Evolutionary conservation across 1,284 basidiomycete species (phyloP).

Genomic region (Puccinia horiana): DNA sequence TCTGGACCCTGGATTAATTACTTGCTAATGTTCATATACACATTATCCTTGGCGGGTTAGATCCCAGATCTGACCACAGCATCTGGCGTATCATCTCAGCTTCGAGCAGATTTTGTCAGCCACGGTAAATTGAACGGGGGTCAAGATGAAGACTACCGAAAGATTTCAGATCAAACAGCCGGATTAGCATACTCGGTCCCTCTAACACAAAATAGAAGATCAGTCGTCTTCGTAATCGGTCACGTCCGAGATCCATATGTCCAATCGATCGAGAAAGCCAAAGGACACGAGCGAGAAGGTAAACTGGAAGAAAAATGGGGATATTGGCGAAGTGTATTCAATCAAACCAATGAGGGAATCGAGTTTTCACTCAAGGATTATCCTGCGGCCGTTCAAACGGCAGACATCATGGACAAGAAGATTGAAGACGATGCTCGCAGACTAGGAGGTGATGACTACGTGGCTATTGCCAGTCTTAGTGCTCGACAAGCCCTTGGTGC

Average conservation of each 20-base stretch:
- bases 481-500: slow-evolving; percentile 56
- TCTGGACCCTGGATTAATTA: neutral
- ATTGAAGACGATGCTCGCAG: slow-evolving; percentile 56
- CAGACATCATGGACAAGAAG: slow-evolving; percentile 54
- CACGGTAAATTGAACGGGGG: slow-evolving; percentile 42
- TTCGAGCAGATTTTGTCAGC: slow-evolving; percentile 55
- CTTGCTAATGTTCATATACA: too few relatives aligned
- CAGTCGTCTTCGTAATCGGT: slow-evolving; percentile 38
- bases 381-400: slow-evolving; percentile 53
- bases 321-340: slow-evolving; percentile 56
- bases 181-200: slow-evolving; percentile 28
- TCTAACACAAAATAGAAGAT: neutral
- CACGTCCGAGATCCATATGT: slow-evolving; percentile 48
- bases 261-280: slow-evolving; percentile 13
- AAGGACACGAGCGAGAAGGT: neutral
- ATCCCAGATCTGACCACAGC: slow-evolving; percentile 24
- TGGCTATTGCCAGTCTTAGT: slow-evolving; percentile 56
- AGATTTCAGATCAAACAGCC: slow-evolving; percentile 33
- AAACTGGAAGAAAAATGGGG: slow-evolving; percentile 48
- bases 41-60: too few relatives aligned
- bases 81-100: slow-evolving; percentile 27
- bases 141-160: slow-evolving; percentile 40
- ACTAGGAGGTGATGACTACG: slow-evolving; percentile 55
- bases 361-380: slow-evolving; percentile 57
- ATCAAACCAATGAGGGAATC: slow-evolving; percentile 54